Evolutionary conservation across 495 filamentous ascomycete species (phyloP).

Genomic region (Xylaria nigripes): DNA sequence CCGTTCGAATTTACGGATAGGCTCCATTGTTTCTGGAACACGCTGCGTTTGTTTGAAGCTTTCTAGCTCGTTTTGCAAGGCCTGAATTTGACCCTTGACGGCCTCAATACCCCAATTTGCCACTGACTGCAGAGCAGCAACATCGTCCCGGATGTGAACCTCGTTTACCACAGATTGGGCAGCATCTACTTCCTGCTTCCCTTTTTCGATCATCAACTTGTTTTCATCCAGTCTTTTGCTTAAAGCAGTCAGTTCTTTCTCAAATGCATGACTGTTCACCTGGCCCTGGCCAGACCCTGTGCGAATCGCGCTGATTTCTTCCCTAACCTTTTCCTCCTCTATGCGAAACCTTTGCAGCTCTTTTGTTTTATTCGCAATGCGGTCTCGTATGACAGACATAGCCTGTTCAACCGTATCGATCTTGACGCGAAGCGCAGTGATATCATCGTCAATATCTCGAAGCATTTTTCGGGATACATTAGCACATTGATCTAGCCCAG

Average conservation of each 20-base stretch:
- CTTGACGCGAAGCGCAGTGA: background rate
- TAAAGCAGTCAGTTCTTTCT: background rate
- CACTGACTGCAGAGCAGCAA: background rate
- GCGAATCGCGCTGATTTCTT: background rate
- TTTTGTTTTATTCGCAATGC: background rate
- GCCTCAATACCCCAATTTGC: background rate
- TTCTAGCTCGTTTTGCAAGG: background rate
- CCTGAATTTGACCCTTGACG: background rate
- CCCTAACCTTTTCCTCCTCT: background rate
- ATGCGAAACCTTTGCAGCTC: background rate
- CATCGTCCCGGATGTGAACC: background rate
- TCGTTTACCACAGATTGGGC: slow-evolving; percentile 3
- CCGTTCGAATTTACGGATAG: background rate
- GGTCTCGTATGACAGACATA: background rate
- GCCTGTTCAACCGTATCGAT: background rate
- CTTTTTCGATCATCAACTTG: slow-evolving; percentile 1
- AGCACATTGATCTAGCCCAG: slow-evolving; percentile 19
- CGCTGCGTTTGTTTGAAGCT: background rate
- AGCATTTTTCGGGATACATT: slow-evolving; percentile 19
- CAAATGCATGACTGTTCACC: background rate
- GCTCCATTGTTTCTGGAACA: background rate
- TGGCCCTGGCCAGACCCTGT: background rate
- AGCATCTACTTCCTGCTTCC: background rate
- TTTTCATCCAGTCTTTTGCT: background rate
- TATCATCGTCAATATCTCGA: slow-evolving; percentile 16